These are phyloP conservation scores for Sergeia podlipaevii DNA, from an alignment of 208 protist species.

Conservation along the genomic window DNA sequence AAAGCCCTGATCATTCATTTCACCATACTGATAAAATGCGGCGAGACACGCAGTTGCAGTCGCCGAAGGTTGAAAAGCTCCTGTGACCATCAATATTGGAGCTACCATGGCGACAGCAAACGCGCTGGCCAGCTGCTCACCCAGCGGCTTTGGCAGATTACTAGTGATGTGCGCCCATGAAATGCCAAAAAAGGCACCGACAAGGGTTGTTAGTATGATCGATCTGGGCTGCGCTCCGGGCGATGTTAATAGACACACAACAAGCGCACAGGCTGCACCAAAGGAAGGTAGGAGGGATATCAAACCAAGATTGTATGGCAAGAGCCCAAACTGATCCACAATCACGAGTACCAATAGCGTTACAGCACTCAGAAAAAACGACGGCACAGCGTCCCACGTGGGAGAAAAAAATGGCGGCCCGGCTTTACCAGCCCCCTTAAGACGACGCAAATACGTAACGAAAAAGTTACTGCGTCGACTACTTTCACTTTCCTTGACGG, in stretches of 20 bases:
- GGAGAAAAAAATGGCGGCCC: conserved; percentile 27
- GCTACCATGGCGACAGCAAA: conserved; percentile 57
- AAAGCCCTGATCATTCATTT: conserved; percentile 51
- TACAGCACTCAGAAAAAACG: conserved; percentile 48
- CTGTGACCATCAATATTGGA: conserved; percentile 38
- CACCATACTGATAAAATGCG: conserved; percentile 45
- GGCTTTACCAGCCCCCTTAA: conserved; percentile 33
- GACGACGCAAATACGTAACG: conserved; percentile 29
- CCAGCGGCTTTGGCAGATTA: conserved; percentile 31
- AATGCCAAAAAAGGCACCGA: conserved; percentile 56
- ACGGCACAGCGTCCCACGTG: conserved; percentile 32
- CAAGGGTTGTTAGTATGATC: conserved; percentile 42
- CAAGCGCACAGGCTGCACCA: conserved; percentile 51
- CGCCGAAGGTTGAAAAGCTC: conserved; percentile 56
- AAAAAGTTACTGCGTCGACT: conserved; percentile 16
- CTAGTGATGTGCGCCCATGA: conserved; percentile 50
- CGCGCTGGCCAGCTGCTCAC: conserved; percentile 42
- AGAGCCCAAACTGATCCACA: conserved; percentile 42
- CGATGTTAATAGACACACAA: conserved; percentile 44
- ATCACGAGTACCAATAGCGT: conserved; percentile 46
- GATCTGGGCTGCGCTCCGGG: conserved; percentile 55
- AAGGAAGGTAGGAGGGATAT: conserved; percentile 56
- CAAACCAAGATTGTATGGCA: conserved; percentile 36
- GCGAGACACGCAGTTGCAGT: conserved; percentile 65
- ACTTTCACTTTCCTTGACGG: no score